Evolutionary conservation across 2,329 filamentous ascomycete genomes (phyloP).

Genomic region (Claviceps quebecensis): DNA sequence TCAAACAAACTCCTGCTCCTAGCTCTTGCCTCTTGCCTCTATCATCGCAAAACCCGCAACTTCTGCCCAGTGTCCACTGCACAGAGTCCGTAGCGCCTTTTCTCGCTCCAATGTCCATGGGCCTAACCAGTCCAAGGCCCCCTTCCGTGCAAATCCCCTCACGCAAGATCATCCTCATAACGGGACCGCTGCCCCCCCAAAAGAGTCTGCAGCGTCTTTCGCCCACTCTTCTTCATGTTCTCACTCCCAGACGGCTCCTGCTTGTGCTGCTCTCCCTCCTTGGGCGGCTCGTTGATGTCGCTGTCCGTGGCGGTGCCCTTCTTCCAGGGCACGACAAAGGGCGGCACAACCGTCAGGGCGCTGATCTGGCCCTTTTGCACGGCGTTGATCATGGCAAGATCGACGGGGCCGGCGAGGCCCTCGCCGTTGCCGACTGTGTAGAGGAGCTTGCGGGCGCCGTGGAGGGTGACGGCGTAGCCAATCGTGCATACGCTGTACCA

Average conservation of each 20-base stretch:
- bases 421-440: constrained; percentile 1
- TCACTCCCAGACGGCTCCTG: background rate
- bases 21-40: too few species aligned
- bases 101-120: background rate
- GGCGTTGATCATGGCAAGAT: constrained; percentile 1
- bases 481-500: constrained; percentile 3
- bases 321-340: background rate
- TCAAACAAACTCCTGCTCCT: too few species aligned
- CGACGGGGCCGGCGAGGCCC: background rate
- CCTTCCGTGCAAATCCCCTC: background rate
- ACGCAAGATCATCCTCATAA: background rate
- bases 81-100: background rate
- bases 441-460: background rate
- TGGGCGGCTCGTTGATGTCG: background rate
- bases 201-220: background rate
- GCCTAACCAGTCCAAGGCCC: too few species aligned
- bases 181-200: background rate
- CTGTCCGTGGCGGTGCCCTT: background rate
- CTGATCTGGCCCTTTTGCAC: background rate
- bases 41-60: too few species aligned
- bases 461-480: constrained; percentile 1
- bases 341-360: background rate
- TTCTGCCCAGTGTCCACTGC: too few species aligned
- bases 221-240: background rate
- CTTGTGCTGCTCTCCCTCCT: background rate